Conservation (phyloP, 306 rosid species). For the Medicago truncatula region DNA sequence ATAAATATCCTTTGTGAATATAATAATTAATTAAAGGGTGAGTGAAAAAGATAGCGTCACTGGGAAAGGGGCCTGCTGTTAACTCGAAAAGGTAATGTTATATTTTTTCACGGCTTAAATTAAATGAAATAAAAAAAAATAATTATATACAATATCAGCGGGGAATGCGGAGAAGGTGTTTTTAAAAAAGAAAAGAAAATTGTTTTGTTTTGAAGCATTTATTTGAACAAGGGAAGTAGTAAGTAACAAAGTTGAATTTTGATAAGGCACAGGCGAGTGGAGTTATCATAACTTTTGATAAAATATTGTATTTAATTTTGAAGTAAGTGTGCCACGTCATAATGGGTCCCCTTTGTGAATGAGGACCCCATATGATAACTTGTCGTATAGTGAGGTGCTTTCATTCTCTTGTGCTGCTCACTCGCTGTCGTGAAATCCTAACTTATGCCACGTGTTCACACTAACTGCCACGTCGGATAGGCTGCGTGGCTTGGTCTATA, state of each 20-base stretch:
- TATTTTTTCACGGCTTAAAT: conserved; percentile 1
- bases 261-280: conserved; percentile 40
- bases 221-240: background rate
- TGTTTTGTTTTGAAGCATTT: background rate
- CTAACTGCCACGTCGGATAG: conserved; percentile 44
- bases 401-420: conserved; percentile 41
- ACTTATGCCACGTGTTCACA: conserved; percentile 43
- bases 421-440: conserved; percentile 48
- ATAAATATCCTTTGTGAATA: conserved; percentile 16
- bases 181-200: background rate
- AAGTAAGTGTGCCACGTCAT: conserved; percentile 63
- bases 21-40: background rate
- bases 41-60: conserved; percentile 18
- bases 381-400: conserved; percentile 55
- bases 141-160: conserved; percentile 22
- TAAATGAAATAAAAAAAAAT: background rate
- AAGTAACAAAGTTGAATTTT: conserved; percentile 1
- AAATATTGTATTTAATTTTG: background rate
- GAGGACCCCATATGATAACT: conserved; percentile 43
- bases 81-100: conserved; percentile 36
- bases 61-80: background rate
- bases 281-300: conserved; percentile 17
- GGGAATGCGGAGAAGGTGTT: conserved; percentile 37
- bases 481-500: conserved; percentile 47
- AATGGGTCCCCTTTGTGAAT: conserved; percentile 33